Conservation (phyloP, 2,329 filamentous ascomycete genomes). For the Botrytis fragariae region DNA sequence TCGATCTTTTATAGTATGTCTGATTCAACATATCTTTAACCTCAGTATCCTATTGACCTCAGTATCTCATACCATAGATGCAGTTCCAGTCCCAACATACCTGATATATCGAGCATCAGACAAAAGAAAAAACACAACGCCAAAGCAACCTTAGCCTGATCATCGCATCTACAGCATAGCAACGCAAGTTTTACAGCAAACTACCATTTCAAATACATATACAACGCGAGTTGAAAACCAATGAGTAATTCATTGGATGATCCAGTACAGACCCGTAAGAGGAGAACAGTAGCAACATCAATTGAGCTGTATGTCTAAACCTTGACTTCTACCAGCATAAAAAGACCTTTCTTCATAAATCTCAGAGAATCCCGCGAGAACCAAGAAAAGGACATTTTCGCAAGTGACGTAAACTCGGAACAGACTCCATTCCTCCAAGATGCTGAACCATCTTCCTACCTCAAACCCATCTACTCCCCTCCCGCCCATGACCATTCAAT, state of each 20-base stretch:
- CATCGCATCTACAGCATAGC: background rate
- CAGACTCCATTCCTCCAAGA: background rate
- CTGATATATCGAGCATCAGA: background rate
- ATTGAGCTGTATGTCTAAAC: background rate
- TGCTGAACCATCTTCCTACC: background rate
- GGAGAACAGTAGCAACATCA: background rate
- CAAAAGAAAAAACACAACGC: background rate
- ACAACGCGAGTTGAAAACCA: accelerated
- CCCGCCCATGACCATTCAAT: background rate
- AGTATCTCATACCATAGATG: no score
- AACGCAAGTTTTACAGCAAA: background rate
- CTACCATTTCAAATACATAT: no score
- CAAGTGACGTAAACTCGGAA: background rate
- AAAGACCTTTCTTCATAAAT: background rate
- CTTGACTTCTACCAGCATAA: background rate
- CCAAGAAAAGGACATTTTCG: accelerated
- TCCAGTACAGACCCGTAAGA: background rate
- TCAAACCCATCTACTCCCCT: accelerated
- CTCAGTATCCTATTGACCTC: no score
- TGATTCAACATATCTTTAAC: no score
- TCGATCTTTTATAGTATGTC: no score
- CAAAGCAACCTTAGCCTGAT: accelerated
- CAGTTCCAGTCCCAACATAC: no score
- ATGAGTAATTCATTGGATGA: background rate
- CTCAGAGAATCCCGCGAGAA: accelerated